phyloP scores from a whole-genome alignment of 257 asterid species.

The Handroanthus guayacan region DNA sequence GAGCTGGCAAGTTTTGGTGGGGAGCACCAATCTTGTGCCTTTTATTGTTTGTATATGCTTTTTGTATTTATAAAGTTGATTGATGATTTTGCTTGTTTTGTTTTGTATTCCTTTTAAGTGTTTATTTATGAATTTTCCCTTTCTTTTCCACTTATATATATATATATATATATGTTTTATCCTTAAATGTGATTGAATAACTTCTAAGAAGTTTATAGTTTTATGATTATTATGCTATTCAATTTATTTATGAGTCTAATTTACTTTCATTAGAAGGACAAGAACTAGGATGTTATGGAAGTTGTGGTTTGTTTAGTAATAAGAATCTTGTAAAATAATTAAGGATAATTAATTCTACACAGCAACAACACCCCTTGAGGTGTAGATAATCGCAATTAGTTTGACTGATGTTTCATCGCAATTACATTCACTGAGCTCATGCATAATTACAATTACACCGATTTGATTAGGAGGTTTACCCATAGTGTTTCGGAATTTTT shows the following conservation, averaged over 20 bases:
- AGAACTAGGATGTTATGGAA: not conserved
- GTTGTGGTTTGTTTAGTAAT: not conserved
- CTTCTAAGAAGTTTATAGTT: not conserved
- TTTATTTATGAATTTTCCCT: not conserved
- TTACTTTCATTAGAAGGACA: not conserved
- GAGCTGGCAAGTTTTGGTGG: conserved; percentile 7
- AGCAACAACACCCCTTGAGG: too few relatives aligned
- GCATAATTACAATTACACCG: too few relatives aligned
- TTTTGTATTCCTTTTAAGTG: not conserved
- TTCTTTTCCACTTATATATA: not conserved
- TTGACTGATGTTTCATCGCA: too few relatives aligned
- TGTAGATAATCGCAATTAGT: too few relatives aligned
- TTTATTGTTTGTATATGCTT: conserved; percentile 28
- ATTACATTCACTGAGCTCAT: too few relatives aligned
- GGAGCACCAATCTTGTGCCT: conserved; percentile 19
- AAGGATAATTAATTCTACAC: too few relatives aligned
- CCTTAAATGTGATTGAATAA: conserved; percentile 1
- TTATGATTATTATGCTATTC: not conserved
- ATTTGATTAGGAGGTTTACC: too few relatives aligned
- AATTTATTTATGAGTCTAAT: not conserved
- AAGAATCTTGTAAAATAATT: not conserved
- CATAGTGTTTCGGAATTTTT: too few relatives aligned
- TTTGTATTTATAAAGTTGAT: conserved; percentile 41
- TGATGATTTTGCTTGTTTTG: not conserved
- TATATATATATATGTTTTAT: not conserved